These are phyloP conservation scores for Peronospora farinosa DNA, from an alignment of 352 stramenopile species.

Conservation along the genomic window DNA sequence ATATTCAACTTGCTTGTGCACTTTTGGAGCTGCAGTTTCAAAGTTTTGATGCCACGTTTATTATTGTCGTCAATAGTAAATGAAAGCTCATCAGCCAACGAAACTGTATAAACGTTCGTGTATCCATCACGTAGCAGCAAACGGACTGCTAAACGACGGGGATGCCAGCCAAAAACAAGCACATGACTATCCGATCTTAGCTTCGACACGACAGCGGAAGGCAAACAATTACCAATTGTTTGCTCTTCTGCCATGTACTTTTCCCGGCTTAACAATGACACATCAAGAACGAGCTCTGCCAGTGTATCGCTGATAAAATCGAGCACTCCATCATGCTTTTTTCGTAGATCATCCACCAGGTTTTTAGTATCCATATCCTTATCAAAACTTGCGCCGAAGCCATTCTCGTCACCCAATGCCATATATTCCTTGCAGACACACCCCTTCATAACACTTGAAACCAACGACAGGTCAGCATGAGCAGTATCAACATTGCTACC, in stretches of 20 bases:
- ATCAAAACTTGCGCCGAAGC: not conserved
- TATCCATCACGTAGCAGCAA: constrained; percentile 28
- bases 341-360: not conserved
- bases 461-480: constrained; percentile 16
- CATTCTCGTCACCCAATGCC: not conserved
- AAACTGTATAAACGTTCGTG: constrained; percentile 30
- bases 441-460: constrained; percentile 39
- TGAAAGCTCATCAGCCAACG: constrained; percentile 10
- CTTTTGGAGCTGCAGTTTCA: constrained; percentile 25
- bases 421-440: constrained; percentile 35
- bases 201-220: constrained; percentile 15
- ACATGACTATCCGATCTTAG: constrained; percentile 19
- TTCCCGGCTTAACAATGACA: constrained; percentile 12
- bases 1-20: constrained; percentile 11
- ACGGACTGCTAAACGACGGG: constrained; percentile 8
- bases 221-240: constrained; percentile 15
- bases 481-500: constrained; percentile 6
- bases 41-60: constrained; percentile 7
- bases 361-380: not conserved
- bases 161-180: constrained; percentile 27
- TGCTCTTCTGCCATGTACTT: constrained; percentile 12
- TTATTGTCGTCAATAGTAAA: constrained; percentile 8
- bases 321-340: constrained; percentile 16
- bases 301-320: constrained; percentile 28
- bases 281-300: constrained; percentile 13